These are phyloP conservation scores for sweet orange (Citrus sinensis) DNA, from an alignment of 345 rosid genomes.

Conservation along the genomic window DVS_A1.0 CM039163.1:50354001-50354500, in stretches of 20 bases:
- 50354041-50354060: no score
- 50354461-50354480: background rate
- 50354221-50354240: no score
- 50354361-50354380: conserved; percentile 42
- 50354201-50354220: background rate
- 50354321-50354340: conserved; percentile 46
- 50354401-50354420: conserved; percentile 94
- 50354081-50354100: background rate
- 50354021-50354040: no score
- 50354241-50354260: conserved; percentile 6
- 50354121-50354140: background rate
- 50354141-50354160: background rate
- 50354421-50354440: conserved; percentile 91
- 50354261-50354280: conserved; percentile 69
- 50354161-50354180: background rate
- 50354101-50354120: background rate
- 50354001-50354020: no score
- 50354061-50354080: background rate
- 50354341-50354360: conserved; percentile 53
- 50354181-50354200: background rate
- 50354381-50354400: conserved; percentile 86
- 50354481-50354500: background rate
- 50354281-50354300: conserved; percentile 41
- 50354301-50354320: conserved; percentile 44
- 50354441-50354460: conserved; percentile 10